These are phyloP conservation scores for Arabidopsis arenosa DNA, from an alignment of 345 rosid species.

Conservation along the genomic window DNA sequence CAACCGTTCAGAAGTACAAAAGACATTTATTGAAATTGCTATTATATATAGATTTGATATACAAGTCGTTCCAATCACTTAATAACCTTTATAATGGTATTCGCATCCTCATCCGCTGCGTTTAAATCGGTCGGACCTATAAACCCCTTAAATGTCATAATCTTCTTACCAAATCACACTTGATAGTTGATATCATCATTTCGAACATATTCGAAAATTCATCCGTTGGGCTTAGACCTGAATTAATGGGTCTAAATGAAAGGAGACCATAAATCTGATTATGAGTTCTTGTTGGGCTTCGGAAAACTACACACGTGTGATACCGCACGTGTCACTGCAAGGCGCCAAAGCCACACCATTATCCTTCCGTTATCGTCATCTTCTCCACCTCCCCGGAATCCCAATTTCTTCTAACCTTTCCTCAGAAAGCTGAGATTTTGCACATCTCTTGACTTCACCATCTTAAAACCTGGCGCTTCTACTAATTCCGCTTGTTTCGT, in stretches of 20 bases:
- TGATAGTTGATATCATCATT: no score
- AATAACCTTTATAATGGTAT: no score
- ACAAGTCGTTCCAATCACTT: no score
- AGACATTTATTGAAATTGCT: no score
- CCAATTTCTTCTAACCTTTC: conserved; percentile 36
- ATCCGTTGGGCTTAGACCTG: not conserved
- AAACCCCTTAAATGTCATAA: no score
- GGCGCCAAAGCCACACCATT: conserved; percentile 47
- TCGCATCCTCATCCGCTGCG: no score
- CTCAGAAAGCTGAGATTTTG: not conserved
- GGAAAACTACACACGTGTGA: conserved; percentile 12
- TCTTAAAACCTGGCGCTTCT: conserved; percentile 5
- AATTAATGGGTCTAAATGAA: not conserved
- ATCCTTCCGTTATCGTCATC: conserved; percentile 49
- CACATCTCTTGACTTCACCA: conserved; percentile 2
- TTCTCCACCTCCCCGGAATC: conserved; percentile 23
- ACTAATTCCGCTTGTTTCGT: conserved; percentile 12
- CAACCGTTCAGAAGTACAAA: no score
- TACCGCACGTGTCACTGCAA: conserved; percentile 32
- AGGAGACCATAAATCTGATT: not conserved
- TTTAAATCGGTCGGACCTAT: no score
- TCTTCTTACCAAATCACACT: no score
- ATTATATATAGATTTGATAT: no score
- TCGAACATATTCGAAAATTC: not conserved
- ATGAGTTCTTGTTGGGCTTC: conserved; percentile 5